Base-by-base conservation (phyloP, 805 yeast genomes). In the Pichia cephalocereana region DNA sequence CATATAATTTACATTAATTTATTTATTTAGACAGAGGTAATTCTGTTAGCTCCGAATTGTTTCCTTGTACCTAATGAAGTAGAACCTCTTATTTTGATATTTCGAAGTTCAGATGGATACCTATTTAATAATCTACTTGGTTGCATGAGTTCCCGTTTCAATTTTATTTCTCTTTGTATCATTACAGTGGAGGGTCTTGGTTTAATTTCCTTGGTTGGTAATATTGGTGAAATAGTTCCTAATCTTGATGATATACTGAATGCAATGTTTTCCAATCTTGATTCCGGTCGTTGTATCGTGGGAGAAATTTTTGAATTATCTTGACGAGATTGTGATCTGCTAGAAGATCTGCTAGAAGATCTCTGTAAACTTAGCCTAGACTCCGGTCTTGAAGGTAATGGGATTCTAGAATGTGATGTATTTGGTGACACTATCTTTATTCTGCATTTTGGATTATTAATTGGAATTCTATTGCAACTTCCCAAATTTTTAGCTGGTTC, bases 311-410 rank as follows among this genome's bases (percentile, higher is more conserved):
- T 18, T 0, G 17, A 10, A 19, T 36, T 40, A 8, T n/a, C 18
- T 3, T 27, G 18, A 27, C 34, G 43, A 8, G 17, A n/a, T 15
- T 47, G 39, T 15, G 40, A 11, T 36, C 52, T 49, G 10, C 48
- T 47, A 2, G 44, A 46, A 8, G 40, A 11, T 36, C 52, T 49
- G 12, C 48, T 47, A 2, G 44, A 46, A 8, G 63, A 56, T 31
- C 54, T 42, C 28, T 54, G 45, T 10, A 62, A 49, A 8, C 50
- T 52, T n/a, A 52, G 36, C 18, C 61, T 48, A 2, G 65, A 58
- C 45, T 59, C 58, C 6, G 61, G 56, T 26, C 63, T 51, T 14
- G 40, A 40, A 1, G 66, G 67, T 18, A 63, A 49, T 5, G 67
- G 67, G n/a, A 62, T 60, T 38, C 55, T 55, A 9, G 54, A 47